A percentile compares a stretch with the other conserved stretches of the same genome.
Conservation (phyloP, 1,139 yeast genomes). For the Sugiyamaella neomexicana region DNA sequence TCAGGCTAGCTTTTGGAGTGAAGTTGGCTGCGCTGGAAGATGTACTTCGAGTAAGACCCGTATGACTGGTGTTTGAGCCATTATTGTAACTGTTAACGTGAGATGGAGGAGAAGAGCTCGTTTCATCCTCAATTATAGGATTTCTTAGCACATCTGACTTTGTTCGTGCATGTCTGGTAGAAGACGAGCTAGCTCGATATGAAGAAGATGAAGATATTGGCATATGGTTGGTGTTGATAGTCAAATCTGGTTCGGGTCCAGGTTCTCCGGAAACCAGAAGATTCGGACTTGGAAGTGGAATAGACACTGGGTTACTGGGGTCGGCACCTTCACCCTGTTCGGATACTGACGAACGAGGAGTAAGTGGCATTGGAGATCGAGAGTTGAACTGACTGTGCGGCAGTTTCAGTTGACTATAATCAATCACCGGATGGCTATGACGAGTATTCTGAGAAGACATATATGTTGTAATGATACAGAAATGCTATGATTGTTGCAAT, state of each 20-base stretch:
- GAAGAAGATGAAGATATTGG: neutral
- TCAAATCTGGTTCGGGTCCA: neutral
- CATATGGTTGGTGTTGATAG: neutral
- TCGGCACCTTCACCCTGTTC: slow-evolving; percentile 7
- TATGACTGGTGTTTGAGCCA: neutral
- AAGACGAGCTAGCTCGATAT: neutral
- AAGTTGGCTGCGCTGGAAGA: slow-evolving; percentile 1
- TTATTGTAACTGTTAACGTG: neutral
- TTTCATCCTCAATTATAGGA: neutral
- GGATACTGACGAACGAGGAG: slow-evolving; percentile 15
- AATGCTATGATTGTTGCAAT: too few relatives aligned
- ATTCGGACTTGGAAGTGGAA: slow-evolving; percentile 3
- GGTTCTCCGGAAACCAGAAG: neutral
- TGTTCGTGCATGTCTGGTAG: neutral
- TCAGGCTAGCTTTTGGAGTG: neutral
- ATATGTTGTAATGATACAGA: neutral
- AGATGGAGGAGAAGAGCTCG: neutral
- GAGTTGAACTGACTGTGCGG: neutral
- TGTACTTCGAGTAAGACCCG: slow-evolving; percentile 8
- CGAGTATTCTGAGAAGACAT: neutral
- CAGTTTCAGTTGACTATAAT: neutral
- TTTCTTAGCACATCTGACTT: neutral
- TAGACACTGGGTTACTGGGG: neutral
- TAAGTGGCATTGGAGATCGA: slow-evolving; percentile 10
- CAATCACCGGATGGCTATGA: neutral